Evolutionary conservation across 257 asterid genomes (phyloP), one percentile per base, ranked within the genome.

Genomic region (Salvia rosmarinus): DNA sequence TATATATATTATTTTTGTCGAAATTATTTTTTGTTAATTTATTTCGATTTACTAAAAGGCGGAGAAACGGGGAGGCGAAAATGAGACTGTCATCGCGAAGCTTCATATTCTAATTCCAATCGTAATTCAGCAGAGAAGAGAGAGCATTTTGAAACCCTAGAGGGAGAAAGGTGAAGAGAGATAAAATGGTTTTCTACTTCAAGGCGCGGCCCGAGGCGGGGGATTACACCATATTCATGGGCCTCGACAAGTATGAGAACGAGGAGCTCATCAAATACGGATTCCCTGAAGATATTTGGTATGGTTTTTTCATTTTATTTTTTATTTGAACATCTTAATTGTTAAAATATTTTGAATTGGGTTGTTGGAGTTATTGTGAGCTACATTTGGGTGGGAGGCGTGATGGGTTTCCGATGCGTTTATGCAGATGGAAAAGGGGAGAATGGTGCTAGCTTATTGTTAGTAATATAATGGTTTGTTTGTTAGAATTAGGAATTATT

Each of bases 221-320:
- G 32, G 98, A 93, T 55, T 90, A 82, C 92, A 84, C 96, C 73
- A 93, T 93, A 19, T 93, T 89, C 80, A 93, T 93, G 98, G 98
- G 98, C 17, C 86, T 87, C 16, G 97, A 93, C 79, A 93, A 93
- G 87, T 70, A 81, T 64, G 97, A 93, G 81, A 93, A 93, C 81
- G 98, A 93, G 88, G 98, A 93, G 82, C 96, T 93, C 74, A 93
- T 93, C 89, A 93, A 81, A 87, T 93, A 81, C 77, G 97, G 97
- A 61, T 87, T 90, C 63, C 84, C 88, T 37, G 97, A 90, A 78
- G 97, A 93, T 61, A 75, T 93, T 75, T 93, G 98, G 98, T 93
- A 90, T 93, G 88, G 23, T 23, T 64, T 67, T 58, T 42, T 39
- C 11, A 5, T 56, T 61, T 23, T 63, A 7, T 35, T 59, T 12